Evolutionary conservation across 345 rosid genomes (phyloP), one percentile per base, ranked within the genome.

Genomic region (Streptanthus diversifolius): DNA sequence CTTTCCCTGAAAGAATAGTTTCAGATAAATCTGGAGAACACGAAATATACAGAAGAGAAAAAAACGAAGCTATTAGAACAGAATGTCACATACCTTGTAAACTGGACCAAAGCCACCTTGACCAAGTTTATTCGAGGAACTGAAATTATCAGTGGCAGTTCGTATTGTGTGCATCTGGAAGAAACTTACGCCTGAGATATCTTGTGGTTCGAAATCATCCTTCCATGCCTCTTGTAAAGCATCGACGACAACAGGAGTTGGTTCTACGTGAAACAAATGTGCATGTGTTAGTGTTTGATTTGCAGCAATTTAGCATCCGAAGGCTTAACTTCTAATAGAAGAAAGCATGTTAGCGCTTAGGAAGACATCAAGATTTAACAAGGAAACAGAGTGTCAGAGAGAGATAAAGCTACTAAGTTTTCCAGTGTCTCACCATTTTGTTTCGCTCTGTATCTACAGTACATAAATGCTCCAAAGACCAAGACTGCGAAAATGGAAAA

Each of bases 41-140:
- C 22, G 43, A 56, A 4, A 32, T 32, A 17, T 17, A 56, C 8
- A 33, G 25, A 1, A 12, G 24, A 35, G 15, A 2, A 59, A 40
- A 10, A 25, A 21, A 0, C 2, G 14, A 35, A 32, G 9, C 4
- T 36, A 47, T 47, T 2, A 25, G 21, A 66, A 58, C 5, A 49
- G 10, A 63, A 41, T 22, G 13, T 15, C 7, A 1, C 63, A 36
- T 55, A 79, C 79, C 71, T 73, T 79, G 25, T 79, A 79, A 35
- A 79, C 82, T 21, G 82, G 69, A 47, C 82, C 82, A 43, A 79
- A 79, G 41, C 82, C 79, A 17, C 79, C 82, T 49, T 74, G 72
- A 25, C 82, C 79, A 41, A 79, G 73, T 70, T 79, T 74, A 35
- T 79, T 74, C 15, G 67, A 40, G 22, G 41, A 1, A 43, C 44